Percentiles rank a stretch among this genome's conserved stretches.
phyloP scores from a whole-genome alignment of 306 rosid species.

The Benincasa hispida region DNA sequence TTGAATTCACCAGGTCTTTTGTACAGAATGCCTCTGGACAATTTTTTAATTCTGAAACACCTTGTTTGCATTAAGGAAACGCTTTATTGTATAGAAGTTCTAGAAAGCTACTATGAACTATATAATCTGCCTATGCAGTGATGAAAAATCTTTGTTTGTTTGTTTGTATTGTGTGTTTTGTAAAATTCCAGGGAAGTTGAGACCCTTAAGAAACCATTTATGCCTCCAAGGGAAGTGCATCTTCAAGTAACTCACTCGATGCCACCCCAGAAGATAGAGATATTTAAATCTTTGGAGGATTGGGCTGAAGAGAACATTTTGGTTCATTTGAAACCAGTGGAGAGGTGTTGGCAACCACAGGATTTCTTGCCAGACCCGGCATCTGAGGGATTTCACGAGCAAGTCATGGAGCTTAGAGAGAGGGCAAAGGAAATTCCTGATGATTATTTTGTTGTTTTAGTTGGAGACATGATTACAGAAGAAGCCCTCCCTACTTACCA shows the following conservation, averaged over 20 bases:
- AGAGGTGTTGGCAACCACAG: slow-evolving; percentile 92
- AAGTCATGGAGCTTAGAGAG: slow-evolving; percentile 61
- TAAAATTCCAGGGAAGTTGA: slow-evolving; percentile 47
- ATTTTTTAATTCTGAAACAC: background rate
- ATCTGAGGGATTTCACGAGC: slow-evolving; percentile 70
- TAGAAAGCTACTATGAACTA: background rate
- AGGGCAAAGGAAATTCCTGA: slow-evolving; percentile 79
- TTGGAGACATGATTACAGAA: slow-evolving; percentile 90
- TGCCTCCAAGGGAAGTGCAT: slow-evolving; percentile 75
- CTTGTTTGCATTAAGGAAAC: background rate
- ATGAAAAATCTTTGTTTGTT: background rate
- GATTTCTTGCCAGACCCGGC: slow-evolving; percentile 78
- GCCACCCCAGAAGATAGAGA: slow-evolving; percentile 82
- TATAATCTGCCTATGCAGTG: background rate
- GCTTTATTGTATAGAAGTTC: background rate
- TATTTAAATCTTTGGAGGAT: slow-evolving; percentile 67
- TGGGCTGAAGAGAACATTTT: slow-evolving; percentile 79
- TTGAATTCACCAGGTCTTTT: background rate
- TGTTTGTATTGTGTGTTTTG: background rate
- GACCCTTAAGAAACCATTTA: slow-evolving; percentile 56
- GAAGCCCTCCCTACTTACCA: slow-evolving; percentile 94
- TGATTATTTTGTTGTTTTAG: slow-evolving; percentile 78
- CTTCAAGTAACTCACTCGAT: slow-evolving; percentile 79
- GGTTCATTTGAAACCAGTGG: slow-evolving; percentile 67
- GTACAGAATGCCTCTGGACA: background rate